A percentile compares a stretch with the other conserved stretches of the same genome.
phyloP scores from a whole-genome alignment of 208 protist genomes.

The Acanthamoeba royreba region DNA sequence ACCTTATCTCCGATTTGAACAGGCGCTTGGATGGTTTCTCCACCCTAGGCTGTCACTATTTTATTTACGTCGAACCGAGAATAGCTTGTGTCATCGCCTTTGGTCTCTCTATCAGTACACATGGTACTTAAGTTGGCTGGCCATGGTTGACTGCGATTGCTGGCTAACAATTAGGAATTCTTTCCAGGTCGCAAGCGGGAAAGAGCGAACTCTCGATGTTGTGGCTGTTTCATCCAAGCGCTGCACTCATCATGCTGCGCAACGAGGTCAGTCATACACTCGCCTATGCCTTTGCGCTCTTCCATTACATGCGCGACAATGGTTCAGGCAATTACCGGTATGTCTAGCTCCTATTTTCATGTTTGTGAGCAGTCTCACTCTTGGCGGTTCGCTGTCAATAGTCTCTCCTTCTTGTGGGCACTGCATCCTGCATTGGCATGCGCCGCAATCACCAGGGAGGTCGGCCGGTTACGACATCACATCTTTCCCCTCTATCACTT shows the following conservation, averaged over 20 bases:
- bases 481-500: background rate
- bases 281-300: background rate
- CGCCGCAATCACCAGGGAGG: background rate
- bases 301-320: slow-evolving; percentile 12
- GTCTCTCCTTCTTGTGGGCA: background rate
- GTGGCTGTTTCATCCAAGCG: background rate
- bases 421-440: background rate
- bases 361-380: too few species aligned
- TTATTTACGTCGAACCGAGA: background rate
- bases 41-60: background rate
- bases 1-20: too few species aligned
- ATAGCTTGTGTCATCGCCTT: background rate
- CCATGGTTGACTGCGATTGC: background rate
- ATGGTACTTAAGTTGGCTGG: background rate
- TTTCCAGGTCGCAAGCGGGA: background rate
- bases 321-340: background rate
- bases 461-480: background rate
- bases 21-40: background rate
- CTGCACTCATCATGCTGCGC: background rate
- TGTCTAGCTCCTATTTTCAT: too few species aligned
- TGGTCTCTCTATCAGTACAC: background rate
- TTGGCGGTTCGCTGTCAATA: too few species aligned
- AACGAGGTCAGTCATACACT: background rate
- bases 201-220: background rate
- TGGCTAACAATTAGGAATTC: too few species aligned